These are phyloP conservation scores for Astragalus membranaceus DNA, from an alignment of 306 rosid genomes.

Conservation along the genomic window DNA sequence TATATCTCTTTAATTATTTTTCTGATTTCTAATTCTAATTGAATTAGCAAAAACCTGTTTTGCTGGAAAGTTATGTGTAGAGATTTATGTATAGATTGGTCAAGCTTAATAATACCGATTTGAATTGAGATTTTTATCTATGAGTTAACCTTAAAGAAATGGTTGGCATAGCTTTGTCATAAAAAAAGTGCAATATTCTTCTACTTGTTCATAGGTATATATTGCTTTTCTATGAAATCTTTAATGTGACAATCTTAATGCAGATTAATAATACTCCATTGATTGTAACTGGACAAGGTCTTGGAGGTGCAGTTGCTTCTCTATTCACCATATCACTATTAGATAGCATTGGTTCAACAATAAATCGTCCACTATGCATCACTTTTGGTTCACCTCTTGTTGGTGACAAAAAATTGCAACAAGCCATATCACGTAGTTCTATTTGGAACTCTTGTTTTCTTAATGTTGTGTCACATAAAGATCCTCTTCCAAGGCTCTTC, in stretches of 20 bases:
- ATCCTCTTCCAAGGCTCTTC: slow-evolving; percentile 37
- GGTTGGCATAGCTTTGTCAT: background rate
- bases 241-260: background rate
- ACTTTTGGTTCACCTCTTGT: slow-evolving; percentile 65
- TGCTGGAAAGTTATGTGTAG: background rate
- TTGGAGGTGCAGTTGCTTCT: slow-evolving; percentile 68
- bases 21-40: background rate
- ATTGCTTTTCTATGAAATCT: no score
- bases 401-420: slow-evolving; percentile 33
- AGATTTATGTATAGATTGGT: background rate
- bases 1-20: background rate
- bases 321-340: slow-evolving; percentile 57
- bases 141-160: background rate
- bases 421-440: slow-evolving; percentile 36
- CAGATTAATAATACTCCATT: slow-evolving; percentile 16
- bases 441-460: slow-evolving; percentile 63
- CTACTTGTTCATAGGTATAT: no score
- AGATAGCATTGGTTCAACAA: slow-evolving; percentile 16
- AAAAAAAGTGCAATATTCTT: no score
- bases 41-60: background rate
- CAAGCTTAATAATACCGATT: background rate
- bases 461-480: slow-evolving; percentile 38
- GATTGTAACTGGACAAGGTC: slow-evolving; percentile 47
- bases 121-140: background rate
- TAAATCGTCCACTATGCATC: slow-evolving; percentile 57